These are phyloP conservation scores for Backusella macrospora DNA, from an alignment of 192 early-diverging fungal species.

Conservation along the genomic window DNA sequence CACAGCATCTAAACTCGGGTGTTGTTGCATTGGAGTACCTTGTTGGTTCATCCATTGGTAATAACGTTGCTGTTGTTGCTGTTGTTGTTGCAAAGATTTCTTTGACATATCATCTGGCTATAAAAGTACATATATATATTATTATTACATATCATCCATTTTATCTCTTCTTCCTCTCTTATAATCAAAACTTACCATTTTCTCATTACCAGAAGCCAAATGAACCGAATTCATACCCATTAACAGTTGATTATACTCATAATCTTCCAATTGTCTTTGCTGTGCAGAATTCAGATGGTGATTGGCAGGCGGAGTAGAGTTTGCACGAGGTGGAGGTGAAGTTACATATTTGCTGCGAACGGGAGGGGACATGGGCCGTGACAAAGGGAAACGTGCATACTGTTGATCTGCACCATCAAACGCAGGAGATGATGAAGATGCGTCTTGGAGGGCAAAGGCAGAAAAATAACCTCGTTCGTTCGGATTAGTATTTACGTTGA, in stretches of 20 bases:
- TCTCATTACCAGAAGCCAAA: conserved; percentile 1
- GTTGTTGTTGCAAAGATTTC: conserved; percentile 14
- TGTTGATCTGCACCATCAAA: conserved; percentile 12
- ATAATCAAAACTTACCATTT: background rate
- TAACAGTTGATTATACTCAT: conserved; percentile 19
- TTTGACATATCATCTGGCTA: background rate
- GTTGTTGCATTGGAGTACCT: conserved; percentile 2
- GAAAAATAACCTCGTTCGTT: conserved; percentile 15
- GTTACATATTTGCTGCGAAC: conserved; percentile 23
- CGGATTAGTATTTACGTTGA: background rate
- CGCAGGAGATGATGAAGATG: conserved; percentile 1
- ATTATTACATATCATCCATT: background rate
- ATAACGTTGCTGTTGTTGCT: conserved; percentile 22
- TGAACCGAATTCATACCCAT: background rate
- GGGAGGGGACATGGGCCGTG: conserved; percentile 31
- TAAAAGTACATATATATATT: background rate
- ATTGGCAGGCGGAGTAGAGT: conserved; percentile 31
- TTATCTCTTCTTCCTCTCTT: background rate
- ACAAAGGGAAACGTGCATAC: conserved; percentile 18
- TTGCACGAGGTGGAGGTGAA: conserved; percentile 26
- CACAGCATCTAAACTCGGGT: conserved; percentile 21
- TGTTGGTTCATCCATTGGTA: conserved; percentile 21
- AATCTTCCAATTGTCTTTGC: conserved; percentile 20
- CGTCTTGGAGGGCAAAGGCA: background rate
- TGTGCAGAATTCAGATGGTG: conserved; percentile 7